phyloP scores from a whole-genome alignment of 495 filamentous ascomycete genomes.

The Amniculicola lignicola region DNA sequence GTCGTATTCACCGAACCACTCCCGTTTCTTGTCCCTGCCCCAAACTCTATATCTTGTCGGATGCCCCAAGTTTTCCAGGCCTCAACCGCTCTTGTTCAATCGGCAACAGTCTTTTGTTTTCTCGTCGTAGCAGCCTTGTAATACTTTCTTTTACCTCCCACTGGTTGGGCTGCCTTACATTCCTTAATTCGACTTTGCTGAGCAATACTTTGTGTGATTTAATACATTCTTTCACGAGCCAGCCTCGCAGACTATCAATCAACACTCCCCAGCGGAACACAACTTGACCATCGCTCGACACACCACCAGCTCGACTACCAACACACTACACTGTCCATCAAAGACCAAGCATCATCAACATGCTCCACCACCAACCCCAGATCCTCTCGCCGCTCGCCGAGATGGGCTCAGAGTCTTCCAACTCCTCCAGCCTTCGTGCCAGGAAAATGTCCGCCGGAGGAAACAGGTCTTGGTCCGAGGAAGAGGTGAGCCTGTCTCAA shows the following conservation, averaged over 20 bases:
- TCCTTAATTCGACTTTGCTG: conserved; percentile 42
- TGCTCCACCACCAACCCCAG: conserved; percentile 34
- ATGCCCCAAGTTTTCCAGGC: conserved; percentile 25
- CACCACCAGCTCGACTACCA: neutral
- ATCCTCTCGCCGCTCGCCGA: conserved; percentile 35
- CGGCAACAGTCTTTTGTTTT: conserved; percentile 33
- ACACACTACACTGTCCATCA: neutral
- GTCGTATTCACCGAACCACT: conserved; percentile 16
- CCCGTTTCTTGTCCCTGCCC: conserved; percentile 20
- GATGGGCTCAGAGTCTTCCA: conserved; percentile 20
- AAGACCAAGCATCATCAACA: conserved; percentile 12
- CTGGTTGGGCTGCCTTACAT: conserved; percentile 41
- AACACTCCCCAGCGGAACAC: conserved; percentile 8
- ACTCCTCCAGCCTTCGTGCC: conserved; percentile 20
- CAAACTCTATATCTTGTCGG: conserved; percentile 29
- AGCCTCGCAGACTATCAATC: conserved; percentile 16
- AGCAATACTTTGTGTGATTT: conserved; percentile 34
- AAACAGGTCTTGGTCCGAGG: conserved; percentile 41
- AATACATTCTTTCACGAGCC: conserved; percentile 34
- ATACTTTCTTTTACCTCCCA: conserved; percentile 40
- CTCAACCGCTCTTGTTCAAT: conserved; percentile 32
- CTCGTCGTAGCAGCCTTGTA: conserved; percentile 34
- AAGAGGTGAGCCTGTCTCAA: conserved; percentile 30
- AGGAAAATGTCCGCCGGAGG: conserved; percentile 40
- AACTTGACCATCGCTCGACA: conserved; percentile 3